Percentiles rank a stretch among this genome's conserved stretches.
Evolutionary conservation across 139 green algal species (phyloP).

Genomic region (Chlamydomonas eustigma): DNA sequence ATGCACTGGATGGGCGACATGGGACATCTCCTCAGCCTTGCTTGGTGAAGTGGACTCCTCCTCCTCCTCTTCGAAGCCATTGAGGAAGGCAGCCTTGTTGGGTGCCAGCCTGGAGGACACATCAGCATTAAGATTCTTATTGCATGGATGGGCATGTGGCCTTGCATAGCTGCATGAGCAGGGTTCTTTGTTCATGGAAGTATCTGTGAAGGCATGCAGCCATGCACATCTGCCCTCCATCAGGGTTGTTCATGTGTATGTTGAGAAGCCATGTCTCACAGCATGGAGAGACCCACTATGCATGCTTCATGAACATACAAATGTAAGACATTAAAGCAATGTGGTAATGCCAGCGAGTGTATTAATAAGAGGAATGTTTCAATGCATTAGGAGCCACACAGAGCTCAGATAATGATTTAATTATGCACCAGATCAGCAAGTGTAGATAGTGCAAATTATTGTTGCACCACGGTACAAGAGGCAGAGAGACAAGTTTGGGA

Average conservation of each 20-base stretch:
- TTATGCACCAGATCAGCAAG: neutral
- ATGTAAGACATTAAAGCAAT: too few species aligned
- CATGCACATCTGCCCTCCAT: too few species aligned
- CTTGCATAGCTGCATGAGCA: neutral
- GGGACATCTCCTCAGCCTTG: neutral
- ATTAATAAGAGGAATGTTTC: too few species aligned
- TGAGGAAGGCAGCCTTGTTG: neutral
- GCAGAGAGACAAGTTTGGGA: too few species aligned
- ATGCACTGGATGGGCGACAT: neutral
- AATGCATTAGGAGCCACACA: too few species aligned
- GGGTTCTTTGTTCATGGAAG: neutral
- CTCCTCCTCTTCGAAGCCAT: neutral
- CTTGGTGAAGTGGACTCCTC: neutral
- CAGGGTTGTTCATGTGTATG: neutral
- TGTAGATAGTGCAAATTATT: neutral
- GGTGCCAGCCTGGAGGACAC: neutral
- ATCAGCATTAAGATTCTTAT: too few species aligned
- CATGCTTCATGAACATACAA: too few species aligned
- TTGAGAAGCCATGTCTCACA: too few species aligned
- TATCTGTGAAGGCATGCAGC: neutral
- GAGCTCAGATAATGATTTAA: neutral
- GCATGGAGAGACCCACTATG: too few species aligned
- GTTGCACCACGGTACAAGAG: too few species aligned
- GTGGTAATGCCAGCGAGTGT: too few species aligned
- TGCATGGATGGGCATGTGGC: neutral